Evolutionary conservation across 176 grass and related monocot genomes (phyloP), one percentile per base, ranked within the genome.

Genomic region (Triticum timopheevii): DNA sequence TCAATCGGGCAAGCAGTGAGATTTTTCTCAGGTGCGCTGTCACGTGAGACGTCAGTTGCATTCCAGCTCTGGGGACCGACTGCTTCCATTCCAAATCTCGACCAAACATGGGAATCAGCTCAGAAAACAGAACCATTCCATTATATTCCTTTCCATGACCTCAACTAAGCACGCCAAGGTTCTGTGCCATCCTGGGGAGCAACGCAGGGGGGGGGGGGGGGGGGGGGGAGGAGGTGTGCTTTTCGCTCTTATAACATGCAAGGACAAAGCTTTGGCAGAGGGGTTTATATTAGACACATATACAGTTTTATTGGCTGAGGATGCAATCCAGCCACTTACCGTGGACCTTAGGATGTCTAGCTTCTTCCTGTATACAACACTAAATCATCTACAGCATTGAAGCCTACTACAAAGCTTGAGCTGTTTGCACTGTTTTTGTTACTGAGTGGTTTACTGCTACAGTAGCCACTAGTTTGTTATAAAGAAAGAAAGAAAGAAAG

Each of bases 171-270:
- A 47, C 44, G 12, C 44, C 11, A 47, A 47, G 44, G 61, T 61
- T 66, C 12, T 19, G 66, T 88, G 11, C 16, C 19, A 73, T 62
- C 44, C 13, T 76, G 10, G 9, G 42, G 8, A 38, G 35, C 6
- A 36, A 7, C 28, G 28, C 28, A 1, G 8, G 8, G 40, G 9
- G 40, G 40, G 2, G 42, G 42, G 42, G 10, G 11, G 11, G 12
- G 44, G 10, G 42, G 42, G 42, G 42, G 42, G 10, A 3, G 44
- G 13, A 47, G 3, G 6, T 87, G 10, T 65, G 69, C 4, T 5
- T 82, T 82, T 33, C 39, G 13, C 33, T 52, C 81, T 59, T 67
- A 35, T 74, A 89, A 63, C 58, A 73, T 80, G 20, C 35, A 80
- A 84, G 58, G 16, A 19, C 47, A 65, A 82, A 45, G 45, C 71